phyloP scores from a whole-genome alignment of 2,329 filamentous ascomycete genomes.

The Fusarium buharicum region DNA sequence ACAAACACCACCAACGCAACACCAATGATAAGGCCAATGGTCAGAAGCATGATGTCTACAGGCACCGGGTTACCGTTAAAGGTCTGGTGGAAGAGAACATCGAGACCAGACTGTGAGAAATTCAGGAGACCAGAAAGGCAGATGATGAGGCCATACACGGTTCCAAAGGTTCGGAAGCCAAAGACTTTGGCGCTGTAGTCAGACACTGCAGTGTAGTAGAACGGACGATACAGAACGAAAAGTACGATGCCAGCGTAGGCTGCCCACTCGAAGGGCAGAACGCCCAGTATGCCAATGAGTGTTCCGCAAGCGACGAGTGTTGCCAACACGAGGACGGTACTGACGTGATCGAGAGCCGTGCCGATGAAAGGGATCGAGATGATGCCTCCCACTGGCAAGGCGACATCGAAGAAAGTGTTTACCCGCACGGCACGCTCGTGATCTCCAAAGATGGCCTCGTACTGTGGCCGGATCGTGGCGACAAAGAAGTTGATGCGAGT shows the following conservation, averaged over 20 bases:
- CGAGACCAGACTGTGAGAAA: conserved; percentile 83
- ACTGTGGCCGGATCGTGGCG: conserved; percentile 84
- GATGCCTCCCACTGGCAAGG: conserved; percentile 84
- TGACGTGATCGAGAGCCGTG: conserved; percentile 78
- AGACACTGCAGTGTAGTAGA: conserved; percentile 91
- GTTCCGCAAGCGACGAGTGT: conserved; percentile 78
- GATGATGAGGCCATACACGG: conserved; percentile 92
- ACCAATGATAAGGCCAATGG: conserved; percentile 71
- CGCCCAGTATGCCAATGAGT: conserved; percentile 78
- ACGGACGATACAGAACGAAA: conserved; percentile 85
- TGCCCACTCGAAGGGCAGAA: conserved; percentile 74
- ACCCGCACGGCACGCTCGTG: conserved; percentile 70
- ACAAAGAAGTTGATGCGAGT: conserved; percentile 93
- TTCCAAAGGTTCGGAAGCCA: conserved; percentile 90
- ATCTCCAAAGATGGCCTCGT: conserved; percentile 76
- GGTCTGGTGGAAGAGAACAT: conserved; percentile 77
- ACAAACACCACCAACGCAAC: conserved; percentile 74
- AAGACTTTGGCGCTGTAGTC: conserved; percentile 94
- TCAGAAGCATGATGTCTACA: conserved; percentile 76
- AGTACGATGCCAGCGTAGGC: conserved; percentile 81
- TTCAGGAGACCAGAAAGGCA: conserved; percentile 86
- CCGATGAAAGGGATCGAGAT: conserved; percentile 90
- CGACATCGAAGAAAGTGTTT: conserved; percentile 84
- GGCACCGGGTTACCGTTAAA: conserved; percentile 80
- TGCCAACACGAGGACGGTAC: conserved; percentile 75